Conservation (phyloP, 306 rosid species). For the Prunus dulcis region DNA sequence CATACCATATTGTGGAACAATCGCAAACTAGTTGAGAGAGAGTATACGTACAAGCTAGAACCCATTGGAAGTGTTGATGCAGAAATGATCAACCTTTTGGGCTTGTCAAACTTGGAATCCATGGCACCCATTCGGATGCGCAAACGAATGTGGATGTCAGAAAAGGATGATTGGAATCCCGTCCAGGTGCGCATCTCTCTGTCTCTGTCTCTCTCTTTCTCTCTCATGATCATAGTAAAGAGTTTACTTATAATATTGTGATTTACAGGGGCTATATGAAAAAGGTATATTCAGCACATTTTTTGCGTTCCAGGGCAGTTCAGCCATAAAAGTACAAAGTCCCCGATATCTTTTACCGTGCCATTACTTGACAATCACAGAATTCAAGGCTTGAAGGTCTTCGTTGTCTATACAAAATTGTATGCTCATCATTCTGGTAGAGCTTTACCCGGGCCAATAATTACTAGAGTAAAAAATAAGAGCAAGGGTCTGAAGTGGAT, state of each 20-base stretch:
- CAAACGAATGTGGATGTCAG: accelerated
- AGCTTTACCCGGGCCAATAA: neutral
- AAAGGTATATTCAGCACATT: neutral
- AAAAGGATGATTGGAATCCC: accelerated
- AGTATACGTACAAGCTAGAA: neutral
- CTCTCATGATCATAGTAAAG: too few species aligned
- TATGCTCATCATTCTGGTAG: accelerated
- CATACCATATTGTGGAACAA: neutral
- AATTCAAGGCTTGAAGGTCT: neutral
- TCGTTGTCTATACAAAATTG: neutral
- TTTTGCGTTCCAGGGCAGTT: neutral
- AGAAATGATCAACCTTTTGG: neutral
- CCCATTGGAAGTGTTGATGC: neutral
- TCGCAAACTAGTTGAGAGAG: neutral
- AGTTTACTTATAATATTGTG: neutral
- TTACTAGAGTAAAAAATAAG: neutral
- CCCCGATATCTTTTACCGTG: neutral
- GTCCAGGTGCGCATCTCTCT: too few species aligned
- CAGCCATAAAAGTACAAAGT: neutral
- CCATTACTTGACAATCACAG: neutral
- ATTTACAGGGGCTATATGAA: neutral
- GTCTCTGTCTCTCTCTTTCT: too few species aligned
- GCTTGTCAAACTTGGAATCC: neutral
- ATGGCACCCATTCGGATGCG: neutral
- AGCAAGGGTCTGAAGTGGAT: neutral